These are phyloP conservation scores for Verticillium isaacii DNA, from an alignment of 2,329 filamentous ascomycete species.

Conservation along the genomic window DNA sequence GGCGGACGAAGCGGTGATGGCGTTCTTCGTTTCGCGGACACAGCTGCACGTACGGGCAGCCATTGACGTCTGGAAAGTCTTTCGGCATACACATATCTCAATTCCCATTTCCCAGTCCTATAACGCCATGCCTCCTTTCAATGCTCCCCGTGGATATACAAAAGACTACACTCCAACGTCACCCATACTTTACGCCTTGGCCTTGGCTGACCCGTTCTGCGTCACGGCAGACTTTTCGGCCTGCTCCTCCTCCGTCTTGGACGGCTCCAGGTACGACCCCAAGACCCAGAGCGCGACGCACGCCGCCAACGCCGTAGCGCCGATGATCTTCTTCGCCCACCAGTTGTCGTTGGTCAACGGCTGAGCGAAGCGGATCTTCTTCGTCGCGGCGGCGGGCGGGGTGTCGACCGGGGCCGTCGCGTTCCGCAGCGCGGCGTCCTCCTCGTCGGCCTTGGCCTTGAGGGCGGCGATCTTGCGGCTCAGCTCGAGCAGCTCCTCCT, in stretches of 20 bases:
- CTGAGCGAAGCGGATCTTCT: constrained; percentile 33
- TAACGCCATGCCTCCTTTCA: not conserved
- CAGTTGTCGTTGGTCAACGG: constrained; percentile 62
- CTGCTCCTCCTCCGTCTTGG: constrained; percentile 8
- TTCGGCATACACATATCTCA: too few relatives aligned
- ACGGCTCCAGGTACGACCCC: constrained; percentile 45
- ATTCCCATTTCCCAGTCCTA: not conserved
- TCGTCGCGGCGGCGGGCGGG: constrained; percentile 13
- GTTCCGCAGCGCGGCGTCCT: constrained; percentile 26
- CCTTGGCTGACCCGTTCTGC: not conserved
- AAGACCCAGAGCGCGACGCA: constrained; percentile 56
- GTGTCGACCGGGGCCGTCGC: constrained; percentile 8
- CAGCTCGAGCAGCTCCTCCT: constrained; percentile 74
- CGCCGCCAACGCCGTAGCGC: constrained; percentile 57
- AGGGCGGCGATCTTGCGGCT: constrained; percentile 59
- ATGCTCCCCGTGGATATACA: not conserved
- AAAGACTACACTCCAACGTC: not conserved
- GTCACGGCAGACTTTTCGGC: not conserved
- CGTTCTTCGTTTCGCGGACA: too few relatives aligned
- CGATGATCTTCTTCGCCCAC: constrained; percentile 61
- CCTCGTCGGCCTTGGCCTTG: constrained; percentile 42
- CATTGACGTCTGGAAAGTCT: too few relatives aligned
- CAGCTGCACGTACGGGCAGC: too few relatives aligned
- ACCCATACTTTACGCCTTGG: not conserved
- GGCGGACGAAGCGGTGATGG: too few relatives aligned